phyloP scores from a whole-genome alignment of 164 flowering plant species.

The Paratinospora sagittata region DNA sequence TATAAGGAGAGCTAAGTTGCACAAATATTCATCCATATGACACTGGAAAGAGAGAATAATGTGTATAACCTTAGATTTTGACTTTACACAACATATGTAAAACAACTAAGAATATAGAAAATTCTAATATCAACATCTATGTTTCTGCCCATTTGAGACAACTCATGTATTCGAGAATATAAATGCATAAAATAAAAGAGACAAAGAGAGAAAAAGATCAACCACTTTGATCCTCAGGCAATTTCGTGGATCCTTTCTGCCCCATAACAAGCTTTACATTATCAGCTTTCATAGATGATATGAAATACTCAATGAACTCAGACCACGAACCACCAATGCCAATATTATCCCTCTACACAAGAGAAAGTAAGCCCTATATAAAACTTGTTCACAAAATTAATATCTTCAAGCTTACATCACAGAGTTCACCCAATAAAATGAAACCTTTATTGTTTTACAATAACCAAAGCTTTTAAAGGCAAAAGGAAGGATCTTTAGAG shows the following conservation, averaged over 20 bases:
- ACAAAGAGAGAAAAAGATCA: not conserved
- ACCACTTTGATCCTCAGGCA: slow-evolving; percentile 14
- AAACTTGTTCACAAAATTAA: not conserved
- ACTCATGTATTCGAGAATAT: not conserved
- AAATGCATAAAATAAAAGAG: not conserved
- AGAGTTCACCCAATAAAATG: not conserved
- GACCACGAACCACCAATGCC: slow-evolving; percentile 86
- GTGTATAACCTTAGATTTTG: no score
- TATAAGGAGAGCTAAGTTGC: no score
- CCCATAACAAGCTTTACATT: slow-evolving; percentile 69
- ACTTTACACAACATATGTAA: no score
- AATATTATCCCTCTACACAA: slow-evolving; percentile 54
- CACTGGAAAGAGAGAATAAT: no score
- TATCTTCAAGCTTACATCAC: slow-evolving; percentile 1
- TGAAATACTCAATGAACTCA: slow-evolving; percentile 63
- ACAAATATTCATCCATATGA: no score
- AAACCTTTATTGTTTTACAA: not conserved
- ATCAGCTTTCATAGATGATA: slow-evolving; percentile 54
- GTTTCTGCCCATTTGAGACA: no score
- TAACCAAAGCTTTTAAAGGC: not conserved
- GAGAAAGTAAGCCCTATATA: not conserved
- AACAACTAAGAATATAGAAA: no score
- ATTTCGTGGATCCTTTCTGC: slow-evolving; percentile 16
- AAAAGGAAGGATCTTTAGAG: not conserved
- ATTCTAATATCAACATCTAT: no score